Percentiles rank a stretch among this genome's conserved stretches.
Evolutionary conservation across 306 rosid genomes (phyloP).

Genomic region (Aeschynomene evenia): DNA sequence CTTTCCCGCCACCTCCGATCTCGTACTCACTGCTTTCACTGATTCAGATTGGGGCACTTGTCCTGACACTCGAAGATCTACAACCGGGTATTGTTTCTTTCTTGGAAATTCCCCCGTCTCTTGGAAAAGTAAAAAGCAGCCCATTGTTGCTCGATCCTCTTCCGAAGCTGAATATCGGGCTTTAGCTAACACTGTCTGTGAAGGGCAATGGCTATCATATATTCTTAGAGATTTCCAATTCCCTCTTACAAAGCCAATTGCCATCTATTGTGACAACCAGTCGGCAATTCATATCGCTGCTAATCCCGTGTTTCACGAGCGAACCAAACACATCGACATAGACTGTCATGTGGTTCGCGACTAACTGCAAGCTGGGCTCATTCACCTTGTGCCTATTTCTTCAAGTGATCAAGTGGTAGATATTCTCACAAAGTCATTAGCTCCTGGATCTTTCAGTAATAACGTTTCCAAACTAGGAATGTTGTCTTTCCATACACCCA

Average conservation of each 20-base stretch:
- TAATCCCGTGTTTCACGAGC: not conserved
- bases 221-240: not conserved
- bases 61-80: not conserved
- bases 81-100: not conserved
- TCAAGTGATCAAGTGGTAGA: no score
- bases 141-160: not conserved
- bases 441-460: no score
- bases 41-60: not conserved
- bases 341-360: not conserved
- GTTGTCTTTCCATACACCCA: no score
- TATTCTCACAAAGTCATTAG: no score
- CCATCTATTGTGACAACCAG: not conserved
- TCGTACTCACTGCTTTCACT: no score
- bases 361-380: no score
- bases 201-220: not conserved
- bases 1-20: not conserved
- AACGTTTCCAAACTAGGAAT: no score
- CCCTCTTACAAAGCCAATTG: not conserved
- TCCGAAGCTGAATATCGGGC: not conserved
- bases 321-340: not conserved
- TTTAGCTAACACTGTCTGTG: not conserved
- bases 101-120: not conserved
- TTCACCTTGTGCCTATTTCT: no score
- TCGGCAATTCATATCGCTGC: not conserved
- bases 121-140: not conserved